Evolutionary conservation across 2,329 filamentous ascomycete species (phyloP).

Genomic region (Colletotrichum sp.): DNA sequence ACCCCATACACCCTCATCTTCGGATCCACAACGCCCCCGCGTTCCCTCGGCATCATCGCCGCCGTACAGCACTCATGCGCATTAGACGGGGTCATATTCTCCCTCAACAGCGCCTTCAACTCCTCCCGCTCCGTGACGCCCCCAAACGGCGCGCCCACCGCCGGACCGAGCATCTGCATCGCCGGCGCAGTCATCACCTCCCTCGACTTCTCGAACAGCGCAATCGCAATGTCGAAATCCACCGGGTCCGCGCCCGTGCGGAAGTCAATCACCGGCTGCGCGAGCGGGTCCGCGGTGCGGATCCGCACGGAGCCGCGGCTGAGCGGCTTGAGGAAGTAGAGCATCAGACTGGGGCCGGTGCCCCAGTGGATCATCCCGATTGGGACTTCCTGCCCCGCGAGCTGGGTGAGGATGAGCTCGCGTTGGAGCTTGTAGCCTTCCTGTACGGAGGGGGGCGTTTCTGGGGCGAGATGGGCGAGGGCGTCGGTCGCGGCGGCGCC

Average conservation of each 20-base stretch:
- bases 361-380: slow-evolving; percentile 35
- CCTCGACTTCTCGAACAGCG: slow-evolving; percentile 34
- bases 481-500: slow-evolving; percentile 32
- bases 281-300: slow-evolving; percentile 35
- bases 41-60: slow-evolving; percentile 21
- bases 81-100: not conserved
- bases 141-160: slow-evolving; percentile 31
- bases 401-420: slow-evolving; percentile 31
- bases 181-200: slow-evolving; percentile 32
- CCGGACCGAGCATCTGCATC: slow-evolving; percentile 31
- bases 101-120: slow-evolving; percentile 25
- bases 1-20: slow-evolving; percentile 19
- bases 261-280: slow-evolving; percentile 41
- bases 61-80: slow-evolving; percentile 16
- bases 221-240: slow-evolving; percentile 36
- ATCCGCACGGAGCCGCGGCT: slow-evolving; percentile 44
- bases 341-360: slow-evolving; percentile 30
- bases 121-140: slow-evolving; percentile 26
- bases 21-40: slow-evolving; percentile 21
- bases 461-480: slow-evolving; percentile 29
- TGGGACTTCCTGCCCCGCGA: slow-evolving; percentile 28
- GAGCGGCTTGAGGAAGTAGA: slow-evolving; percentile 41
- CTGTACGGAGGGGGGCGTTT: slow-evolving; percentile 35
- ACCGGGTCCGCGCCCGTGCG: slow-evolving; percentile 41
- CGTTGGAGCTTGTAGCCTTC: slow-evolving; percentile 42